Evolutionary conservation across 2,329 filamentous ascomycete genomes (phyloP), one percentile per base, ranked within the genome.

Genomic region (Aspergillus pseudonomiae): DNA sequence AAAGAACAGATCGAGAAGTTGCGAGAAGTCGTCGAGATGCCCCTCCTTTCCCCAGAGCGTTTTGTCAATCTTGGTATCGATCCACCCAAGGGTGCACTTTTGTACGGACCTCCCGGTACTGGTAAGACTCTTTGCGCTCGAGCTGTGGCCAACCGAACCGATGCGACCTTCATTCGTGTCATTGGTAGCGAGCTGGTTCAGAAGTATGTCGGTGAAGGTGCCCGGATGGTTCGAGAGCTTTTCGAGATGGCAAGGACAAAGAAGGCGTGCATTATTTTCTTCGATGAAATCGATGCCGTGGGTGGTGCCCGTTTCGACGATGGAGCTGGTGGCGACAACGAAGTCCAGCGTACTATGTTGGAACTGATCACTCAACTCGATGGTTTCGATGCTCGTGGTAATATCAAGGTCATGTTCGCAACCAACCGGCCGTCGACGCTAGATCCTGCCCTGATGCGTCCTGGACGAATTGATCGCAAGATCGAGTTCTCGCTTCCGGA

Each of bases 1-100:
- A 99, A 99, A 82, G 95, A 99, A 81, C 95, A 99, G 82, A 97
- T 99, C 46, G 95, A 99, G 85, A 99, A 99, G 86, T 87, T 99
- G 70, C 88, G 95, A 78, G 95, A 99, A 81, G 95, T 99, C 60
- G 95, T 99, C 62, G 95, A 99, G 82, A 98, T 98, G 93, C 95
- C 95, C 12, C 84, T 99, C 60, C 85, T 99, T 67, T 97, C 94
- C 43, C 95, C 95, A 32, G 95, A 99, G 83, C 90, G 95, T 65
- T 99, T 99, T 76, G 95, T 97, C 76, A 96, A 92, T 79, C 90
- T 99, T n/a, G 95, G 95, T 78, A 99, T 99, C 79, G 95, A 99
- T 77, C 95, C 95, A 41, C 95, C 95, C 54, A 99, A 99, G 85
- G 95, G 95, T 71, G 96, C 95, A 24, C 86, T 99, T 61, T 89